Evolutionary conservation across 2,329 filamentous ascomycete genomes (phyloP).

Genomic region (Xylariales sp.): DNA sequence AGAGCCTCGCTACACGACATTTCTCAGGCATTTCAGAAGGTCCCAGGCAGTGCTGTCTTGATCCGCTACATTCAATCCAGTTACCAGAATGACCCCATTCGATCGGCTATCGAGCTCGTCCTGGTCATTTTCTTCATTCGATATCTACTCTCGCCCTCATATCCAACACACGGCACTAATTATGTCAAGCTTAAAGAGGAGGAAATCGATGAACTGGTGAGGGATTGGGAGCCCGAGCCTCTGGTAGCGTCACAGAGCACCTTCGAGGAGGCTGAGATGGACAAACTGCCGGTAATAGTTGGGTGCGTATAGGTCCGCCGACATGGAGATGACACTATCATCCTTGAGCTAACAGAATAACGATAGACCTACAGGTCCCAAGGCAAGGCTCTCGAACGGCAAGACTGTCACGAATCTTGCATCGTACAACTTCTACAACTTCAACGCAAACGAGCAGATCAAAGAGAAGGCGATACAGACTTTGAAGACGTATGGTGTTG

Average conservation of each 20-base stretch:
- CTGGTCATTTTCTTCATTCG: conserved; percentile 93
- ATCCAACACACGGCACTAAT: conserved; percentile 85
- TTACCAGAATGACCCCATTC: conserved; percentile 94
- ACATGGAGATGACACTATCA: conserved; percentile 4
- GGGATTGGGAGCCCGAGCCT: conserved; percentile 94
- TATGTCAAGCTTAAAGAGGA: conserved; percentile 87
- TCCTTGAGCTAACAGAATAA: conserved; percentile 8
- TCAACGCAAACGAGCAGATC: conserved; percentile 85
- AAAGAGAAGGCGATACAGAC: conserved; percentile 95
- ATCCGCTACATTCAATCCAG: conserved; percentile 94
- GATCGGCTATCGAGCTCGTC: conserved; percentile 88
- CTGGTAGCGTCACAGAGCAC: conserved; percentile 70
- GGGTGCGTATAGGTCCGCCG: conserved; percentile 55
- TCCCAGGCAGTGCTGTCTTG: conserved; percentile 91
- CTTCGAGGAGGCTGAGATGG: conserved; percentile 76
- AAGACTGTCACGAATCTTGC: conserved; percentile 90
- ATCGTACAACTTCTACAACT: conserved; percentile 97
- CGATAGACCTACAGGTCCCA: conserved; percentile 77
- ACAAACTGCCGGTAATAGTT: conserved; percentile 81
- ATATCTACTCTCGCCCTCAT: conserved; percentile 87
- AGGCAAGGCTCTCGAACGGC: conserved; percentile 82
- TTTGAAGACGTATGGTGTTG: conserved; percentile 91
- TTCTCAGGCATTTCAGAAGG: conserved; percentile 71
- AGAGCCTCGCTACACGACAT: conserved; percentile 48
- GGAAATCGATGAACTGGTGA: conserved; percentile 95